Conservation (phyloP, 2,329 filamentous ascomycete species). For the Calycina herbarum region DNA sequence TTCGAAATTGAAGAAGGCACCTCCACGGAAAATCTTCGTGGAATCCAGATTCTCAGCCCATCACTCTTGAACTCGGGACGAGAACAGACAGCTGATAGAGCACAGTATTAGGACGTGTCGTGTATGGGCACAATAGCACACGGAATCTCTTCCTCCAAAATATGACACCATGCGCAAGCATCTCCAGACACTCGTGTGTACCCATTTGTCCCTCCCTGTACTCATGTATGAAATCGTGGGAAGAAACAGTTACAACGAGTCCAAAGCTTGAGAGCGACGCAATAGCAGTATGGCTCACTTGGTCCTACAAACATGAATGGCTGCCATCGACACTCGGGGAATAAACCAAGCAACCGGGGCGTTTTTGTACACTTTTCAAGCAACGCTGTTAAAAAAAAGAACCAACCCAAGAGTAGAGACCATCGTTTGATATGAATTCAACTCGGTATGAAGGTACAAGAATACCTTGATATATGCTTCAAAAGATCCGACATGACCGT, state of each 20-base stretch:
- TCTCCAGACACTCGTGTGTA: not conserved
- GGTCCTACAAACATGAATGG: not conserved
- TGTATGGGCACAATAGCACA: not conserved
- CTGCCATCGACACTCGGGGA: not conserved
- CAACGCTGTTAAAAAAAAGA: not conserved
- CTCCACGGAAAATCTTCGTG: not conserved
- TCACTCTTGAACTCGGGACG: not conserved
- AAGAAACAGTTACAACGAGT: not conserved
- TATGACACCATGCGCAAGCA: not conserved
- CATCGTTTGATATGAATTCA: not conserved
- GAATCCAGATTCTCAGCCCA: not conserved
- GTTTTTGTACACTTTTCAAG: not conserved
- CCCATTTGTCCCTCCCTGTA: not conserved
- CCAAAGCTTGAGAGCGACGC: not conserved
- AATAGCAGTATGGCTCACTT: not conserved
- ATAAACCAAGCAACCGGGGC: not conserved
- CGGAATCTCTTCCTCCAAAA: not conserved
- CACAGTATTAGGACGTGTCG: not conserved
- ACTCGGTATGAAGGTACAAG: not conserved
- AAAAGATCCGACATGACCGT: not conserved
- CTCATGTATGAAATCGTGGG: not conserved
- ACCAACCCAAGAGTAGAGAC: not conserved
- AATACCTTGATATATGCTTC: not conserved
- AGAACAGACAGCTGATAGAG: slow-evolving; percentile 1
- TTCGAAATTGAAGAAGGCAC: no score